Percentiles rank a stretch among this genome's conserved stretches.
Conservation (phyloP, 768 basidiomycete species). For the Lentinus brumalis region DNA sequence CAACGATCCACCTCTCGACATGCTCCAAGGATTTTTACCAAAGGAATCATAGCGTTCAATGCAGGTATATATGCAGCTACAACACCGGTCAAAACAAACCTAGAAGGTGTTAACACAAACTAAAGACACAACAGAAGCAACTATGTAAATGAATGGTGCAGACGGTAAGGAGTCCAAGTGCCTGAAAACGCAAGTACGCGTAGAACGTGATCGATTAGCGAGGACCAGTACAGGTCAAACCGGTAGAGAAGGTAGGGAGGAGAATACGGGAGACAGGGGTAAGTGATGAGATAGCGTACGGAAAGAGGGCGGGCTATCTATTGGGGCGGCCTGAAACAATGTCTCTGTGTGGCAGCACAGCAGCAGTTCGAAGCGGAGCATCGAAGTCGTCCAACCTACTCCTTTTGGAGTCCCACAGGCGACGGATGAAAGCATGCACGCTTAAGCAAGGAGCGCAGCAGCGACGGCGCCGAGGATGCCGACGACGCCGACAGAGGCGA, state of each 20-base stretch:
- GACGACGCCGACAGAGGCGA: conserved; percentile 35
- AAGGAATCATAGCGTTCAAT: conserved; percentile 16
- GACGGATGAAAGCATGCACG: neutral
- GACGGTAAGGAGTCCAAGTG: conserved; percentile 9
- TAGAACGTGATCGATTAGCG: neutral
- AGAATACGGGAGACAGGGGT: neutral
- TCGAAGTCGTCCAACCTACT: neutral
- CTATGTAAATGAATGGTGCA: neutral
- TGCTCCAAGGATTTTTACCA: no score
- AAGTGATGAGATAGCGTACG: conserved; percentile 5
- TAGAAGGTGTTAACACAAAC: conserved; percentile 1
- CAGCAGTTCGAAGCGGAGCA: conserved; percentile 12
- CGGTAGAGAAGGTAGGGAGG: neutral
- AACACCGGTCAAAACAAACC: conserved; percentile 12
- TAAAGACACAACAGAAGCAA: neutral
- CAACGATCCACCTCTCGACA: no score
- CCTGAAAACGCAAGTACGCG: neutral
- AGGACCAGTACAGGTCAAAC: conserved; percentile 3
- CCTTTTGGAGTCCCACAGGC: conserved; percentile 6
- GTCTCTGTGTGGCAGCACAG: conserved; percentile 9
- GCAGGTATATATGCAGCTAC: conserved; percentile 19
- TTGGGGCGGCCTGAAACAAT: conserved; percentile 12
- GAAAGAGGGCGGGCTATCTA: conserved; percentile 18
- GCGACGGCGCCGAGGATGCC: conserved; percentile 41
- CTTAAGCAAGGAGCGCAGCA: conserved; percentile 42